These are phyloP conservation scores for Phalaenopsis equestris DNA, from an alignment of 106 monocot genomes.

Conservation along the genomic window DNA sequence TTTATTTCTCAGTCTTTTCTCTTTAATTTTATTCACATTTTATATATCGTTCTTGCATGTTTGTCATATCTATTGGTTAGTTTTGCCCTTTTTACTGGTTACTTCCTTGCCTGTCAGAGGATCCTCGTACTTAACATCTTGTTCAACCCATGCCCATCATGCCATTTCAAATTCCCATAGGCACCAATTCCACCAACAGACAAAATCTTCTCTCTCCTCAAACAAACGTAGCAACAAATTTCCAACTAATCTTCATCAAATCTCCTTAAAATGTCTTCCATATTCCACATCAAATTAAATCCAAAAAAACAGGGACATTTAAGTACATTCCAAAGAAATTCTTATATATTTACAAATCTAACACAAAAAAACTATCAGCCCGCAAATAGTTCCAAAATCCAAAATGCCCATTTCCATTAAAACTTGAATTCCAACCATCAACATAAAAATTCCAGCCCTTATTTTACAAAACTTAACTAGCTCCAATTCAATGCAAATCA, in stretches of 20 bases:
- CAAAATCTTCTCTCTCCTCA: not conserved
- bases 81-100: no score
- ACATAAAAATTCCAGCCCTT: not conserved
- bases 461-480: not conserved
- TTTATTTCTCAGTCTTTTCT: no score
- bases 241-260: not conserved
- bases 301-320: not conserved
- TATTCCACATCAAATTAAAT: not conserved
- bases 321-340: not conserved
- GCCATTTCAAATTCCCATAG: not conserved
- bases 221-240: not conserved
- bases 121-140: not conserved
- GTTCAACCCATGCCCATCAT: not conserved
- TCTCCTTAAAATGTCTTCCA: not conserved
- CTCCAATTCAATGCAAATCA: not conserved
- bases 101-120: no score
- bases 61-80: no score
- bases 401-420: not conserved
- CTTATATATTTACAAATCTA: no score
- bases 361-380: no score
- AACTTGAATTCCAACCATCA: not conserved
- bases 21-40: no score
- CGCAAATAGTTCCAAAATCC: not conserved
- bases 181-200: not conserved
- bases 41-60: no score